phyloP scores from a whole-genome alignment of 805 yeast species.

The Zygosaccharomyces siamensis region DNA sequence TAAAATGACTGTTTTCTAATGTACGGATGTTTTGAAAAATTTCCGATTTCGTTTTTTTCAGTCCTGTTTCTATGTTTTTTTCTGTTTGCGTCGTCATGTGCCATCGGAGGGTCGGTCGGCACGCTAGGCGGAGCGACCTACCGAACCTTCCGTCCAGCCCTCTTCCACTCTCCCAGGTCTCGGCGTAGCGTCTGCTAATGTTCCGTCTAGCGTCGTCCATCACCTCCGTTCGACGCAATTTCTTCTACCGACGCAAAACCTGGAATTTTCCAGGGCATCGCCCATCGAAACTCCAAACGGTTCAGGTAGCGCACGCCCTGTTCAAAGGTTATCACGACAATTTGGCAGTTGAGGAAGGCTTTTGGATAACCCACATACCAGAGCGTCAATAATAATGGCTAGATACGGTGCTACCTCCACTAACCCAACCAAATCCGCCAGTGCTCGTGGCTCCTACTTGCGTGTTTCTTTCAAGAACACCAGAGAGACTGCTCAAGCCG shows the following conservation, averaged over 20 bases:
- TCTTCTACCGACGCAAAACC: neutral
- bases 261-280: constrained; percentile 5
- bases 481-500: constrained; percentile 98
- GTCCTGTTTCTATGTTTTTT: too few species aligned
- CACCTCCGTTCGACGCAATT: neutral
- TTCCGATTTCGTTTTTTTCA: too few species aligned
- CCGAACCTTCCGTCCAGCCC: neutral
- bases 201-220: neutral
- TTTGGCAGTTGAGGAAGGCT: neutral
- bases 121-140: neutral
- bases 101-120: too few species aligned
- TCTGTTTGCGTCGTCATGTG: too few species aligned
- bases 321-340: neutral
- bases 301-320: constrained; percentile 4
- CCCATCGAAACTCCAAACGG: constrained; percentile 6
- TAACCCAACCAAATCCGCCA: constrained; percentile 98
- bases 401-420: constrained; percentile 99
- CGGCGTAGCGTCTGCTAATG: neutral
- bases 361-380: constrained; percentile 1
- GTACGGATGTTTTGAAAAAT: too few species aligned
- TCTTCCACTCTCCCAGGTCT: neutral
- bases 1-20: neutral
- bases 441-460: constrained; percentile 98
- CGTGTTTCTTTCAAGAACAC: constrained; percentile 99
- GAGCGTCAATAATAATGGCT: constrained; percentile 59